A percentile compares a stretch with the other conserved stretches of the same genome.
phyloP scores from a whole-genome alignment of 148 eudicot genomes.

The Vaccinium macrocarpon region DNA sequence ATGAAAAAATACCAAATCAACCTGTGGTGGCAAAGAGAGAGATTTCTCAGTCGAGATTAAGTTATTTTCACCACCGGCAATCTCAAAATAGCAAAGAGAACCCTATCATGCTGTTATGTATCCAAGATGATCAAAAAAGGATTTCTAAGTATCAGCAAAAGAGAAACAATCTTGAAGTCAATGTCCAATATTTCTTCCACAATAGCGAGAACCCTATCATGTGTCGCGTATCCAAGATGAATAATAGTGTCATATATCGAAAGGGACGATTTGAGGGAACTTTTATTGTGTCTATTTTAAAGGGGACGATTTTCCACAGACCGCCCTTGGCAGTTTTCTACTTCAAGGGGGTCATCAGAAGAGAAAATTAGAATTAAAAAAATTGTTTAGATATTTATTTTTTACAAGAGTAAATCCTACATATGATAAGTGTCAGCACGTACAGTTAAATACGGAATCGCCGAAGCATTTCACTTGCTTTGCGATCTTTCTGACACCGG shows the following conservation, averaged over 20 bases:
- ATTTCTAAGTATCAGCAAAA: background rate
- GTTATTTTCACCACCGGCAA: background rate
- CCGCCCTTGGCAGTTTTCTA: slow-evolving; percentile 4
- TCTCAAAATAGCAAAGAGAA: background rate
- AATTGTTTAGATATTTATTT: background rate
- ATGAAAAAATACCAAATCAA: slow-evolving; percentile 4
- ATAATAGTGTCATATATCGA: background rate
- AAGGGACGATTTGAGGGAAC: background rate
- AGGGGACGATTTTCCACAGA: background rate
- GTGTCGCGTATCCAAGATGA: background rate
- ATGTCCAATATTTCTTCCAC: background rate
- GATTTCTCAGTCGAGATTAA: background rate
- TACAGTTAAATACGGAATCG: slow-evolving; percentile 65
- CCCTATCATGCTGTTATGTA: background rate
- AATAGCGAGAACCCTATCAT: background rate
- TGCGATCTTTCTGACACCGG: slow-evolving; percentile 47
- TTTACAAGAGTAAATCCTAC: slow-evolving; percentile 5
- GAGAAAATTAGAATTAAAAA: background rate
- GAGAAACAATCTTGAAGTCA: background rate
- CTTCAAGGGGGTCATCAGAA: background rate
- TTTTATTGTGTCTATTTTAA: background rate
- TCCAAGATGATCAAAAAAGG: background rate
- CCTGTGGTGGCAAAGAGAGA: background rate
- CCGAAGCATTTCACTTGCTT: slow-evolving; percentile 60
- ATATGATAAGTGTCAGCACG: slow-evolving; percentile 42